Evolutionary conservation across 2,329 filamentous ascomycete species (phyloP).

Genomic region (Diaporthe sp.): DNA sequence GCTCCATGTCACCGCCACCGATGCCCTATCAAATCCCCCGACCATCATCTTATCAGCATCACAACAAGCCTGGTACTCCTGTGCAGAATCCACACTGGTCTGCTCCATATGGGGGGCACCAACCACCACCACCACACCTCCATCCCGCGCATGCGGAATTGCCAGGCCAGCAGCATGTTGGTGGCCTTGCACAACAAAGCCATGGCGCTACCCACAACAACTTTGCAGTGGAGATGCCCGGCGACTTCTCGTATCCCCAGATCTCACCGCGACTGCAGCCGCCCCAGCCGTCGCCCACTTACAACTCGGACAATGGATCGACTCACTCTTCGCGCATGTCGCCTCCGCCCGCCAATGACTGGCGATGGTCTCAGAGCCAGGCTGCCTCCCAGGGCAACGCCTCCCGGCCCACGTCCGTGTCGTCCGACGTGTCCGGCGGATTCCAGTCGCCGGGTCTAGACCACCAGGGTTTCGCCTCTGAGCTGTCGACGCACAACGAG

Average conservation of each 20-base stretch:
- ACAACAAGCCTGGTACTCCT: conserved; percentile 51
- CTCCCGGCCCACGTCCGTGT: conserved; percentile 54
- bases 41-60: conserved; percentile 53
- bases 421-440: conserved; percentile 51
- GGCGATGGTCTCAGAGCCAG: conserved; percentile 59
- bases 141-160: conserved; percentile 56
- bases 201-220: conserved; percentile 40
- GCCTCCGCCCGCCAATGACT: conserved; percentile 49
- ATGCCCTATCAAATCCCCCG: conserved; percentile 58
- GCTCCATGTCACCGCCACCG: conserved; percentile 32
- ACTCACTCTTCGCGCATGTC: conserved; percentile 44
- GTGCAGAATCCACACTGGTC: conserved; percentile 45
- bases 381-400: conserved; percentile 45
- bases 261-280: conserved; percentile 48
- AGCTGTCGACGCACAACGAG: conserved; percentile 63
- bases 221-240: conserved; percentile 57
- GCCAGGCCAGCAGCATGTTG: conserved; percentile 46
- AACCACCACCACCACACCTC: conserved; percentile 48
- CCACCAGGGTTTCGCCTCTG: conserved; percentile 58
- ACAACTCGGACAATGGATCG: conserved; percentile 48
- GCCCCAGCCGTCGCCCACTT: conserved; percentile 50
- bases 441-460: conserved; percentile 57
- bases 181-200: neutral
- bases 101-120: conserved; percentile 42
- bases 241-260: conserved; percentile 63